Base-by-base conservation (phyloP, 768 basidiomycete genomes). In the Termitomyces titanicus region DNA sequence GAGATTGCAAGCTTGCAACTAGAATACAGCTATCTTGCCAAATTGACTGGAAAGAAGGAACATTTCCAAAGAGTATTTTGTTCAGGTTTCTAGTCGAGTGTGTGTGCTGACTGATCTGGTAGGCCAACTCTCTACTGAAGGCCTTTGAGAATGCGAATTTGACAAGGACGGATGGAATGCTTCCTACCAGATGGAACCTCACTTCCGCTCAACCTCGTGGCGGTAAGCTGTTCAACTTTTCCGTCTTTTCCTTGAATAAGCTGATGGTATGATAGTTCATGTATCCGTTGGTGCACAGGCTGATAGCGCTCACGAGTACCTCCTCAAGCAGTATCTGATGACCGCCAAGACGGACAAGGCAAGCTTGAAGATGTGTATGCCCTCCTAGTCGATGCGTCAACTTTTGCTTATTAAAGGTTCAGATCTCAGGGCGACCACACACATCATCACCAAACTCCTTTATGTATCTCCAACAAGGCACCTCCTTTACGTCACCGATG, bases 21-120 rank as follows among this genome's bases (percentile, higher is more conserved):
- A 47, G 94, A 96, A 68, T 90, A 92, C 66, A 80, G 86, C 53
- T 94, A 94, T 61, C 79, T 95, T 2, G 88, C 89, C 1, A 85
- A 89, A 59, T 67, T 86, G 10, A 93, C 91, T 1, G 88, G 88
- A 2, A 85, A 88, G 58, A 77, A 79, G 49, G 76, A 75, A 35
- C 84, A 86, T 62, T 79, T 76, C 56, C 77, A 82, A 51, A 77
- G 76, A 55, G 87, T 85, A 57, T 12, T 80, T 68, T 22, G 5
- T 53, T 15, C 34, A 6, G 24, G 17, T 39, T 44, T 3, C 58
- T 27, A 18, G 33, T 5, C 29, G 3, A 34, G 35, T 9, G 1
- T 3, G 3, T 18, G 25, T 6, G 51, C 45, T 35, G 35, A 47
- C 12, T 20, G 3, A 13, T 48, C 13, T 12, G 17, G 18, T 55